A percentile compares a stretch with the other conserved stretches of the same genome.
phyloP scores from a whole-genome alignment of 495 filamentous ascomycete genomes.

The Lophium mytilinum region DNA sequence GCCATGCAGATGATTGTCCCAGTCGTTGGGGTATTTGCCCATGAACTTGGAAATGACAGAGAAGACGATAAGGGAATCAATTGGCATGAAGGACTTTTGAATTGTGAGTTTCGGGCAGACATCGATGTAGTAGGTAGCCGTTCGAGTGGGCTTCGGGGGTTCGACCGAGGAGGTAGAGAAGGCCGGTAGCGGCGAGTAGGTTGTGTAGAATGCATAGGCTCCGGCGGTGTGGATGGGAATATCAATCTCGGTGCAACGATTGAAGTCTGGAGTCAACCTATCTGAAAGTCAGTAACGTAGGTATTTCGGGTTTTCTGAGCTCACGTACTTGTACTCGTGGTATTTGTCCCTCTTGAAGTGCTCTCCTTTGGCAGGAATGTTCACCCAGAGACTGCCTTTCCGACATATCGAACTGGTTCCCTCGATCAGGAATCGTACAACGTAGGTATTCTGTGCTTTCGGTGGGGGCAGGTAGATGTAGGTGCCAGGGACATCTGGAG shows the following conservation, averaged over 20 bases:
- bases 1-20: conserved; percentile 80
- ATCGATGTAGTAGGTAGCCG: conserved; percentile 80
- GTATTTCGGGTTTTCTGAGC: neutral
- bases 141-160: conserved; percentile 52
- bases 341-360: conserved; percentile 70
- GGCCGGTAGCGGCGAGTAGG: conserved; percentile 77
- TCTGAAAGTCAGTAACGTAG: neutral
- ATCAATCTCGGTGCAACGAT: conserved; percentile 79
- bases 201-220: conserved; percentile 92
- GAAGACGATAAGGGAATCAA: conserved; percentile 82
- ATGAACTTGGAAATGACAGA: conserved; percentile 98
- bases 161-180: conserved; percentile 52
- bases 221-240: conserved; percentile 77
- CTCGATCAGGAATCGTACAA: conserved; percentile 85
- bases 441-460: conserved; percentile 53
- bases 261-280: conserved; percentile 88
- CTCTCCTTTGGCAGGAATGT: conserved; percentile 70
- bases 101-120: conserved; percentile 77
- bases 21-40: conserved; percentile 80
- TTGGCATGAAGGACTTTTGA: conserved; percentile 58
- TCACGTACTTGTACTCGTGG: conserved; percentile 62
- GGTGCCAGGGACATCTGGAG: conserved; percentile 78
- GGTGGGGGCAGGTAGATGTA: conserved; percentile 88
- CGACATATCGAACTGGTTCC: conserved; percentile 93
- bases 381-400: conserved; percentile 90